Base-by-base conservation (phyloP, 257 asterid genomes). In the Jacaranda copaia region DNA sequence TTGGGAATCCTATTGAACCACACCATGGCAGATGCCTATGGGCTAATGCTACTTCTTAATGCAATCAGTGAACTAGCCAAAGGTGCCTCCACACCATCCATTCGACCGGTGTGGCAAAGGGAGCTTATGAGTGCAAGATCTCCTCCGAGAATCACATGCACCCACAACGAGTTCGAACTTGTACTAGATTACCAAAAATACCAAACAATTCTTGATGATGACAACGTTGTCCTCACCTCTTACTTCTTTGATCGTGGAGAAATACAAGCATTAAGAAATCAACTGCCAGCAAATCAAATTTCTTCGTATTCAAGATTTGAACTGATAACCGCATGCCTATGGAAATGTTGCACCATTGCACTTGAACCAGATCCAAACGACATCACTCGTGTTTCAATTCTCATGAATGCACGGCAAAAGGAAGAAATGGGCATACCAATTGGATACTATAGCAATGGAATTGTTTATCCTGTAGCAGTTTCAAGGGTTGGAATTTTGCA, bases 281-380 rank as follows among this genome's bases (percentile, higher is more conserved):
- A 60, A 5, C 25, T 60, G 2, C 20, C 16, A 12, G 42, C 52
- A 10, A 40, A 40, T 40, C 55, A 0, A 0, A 53, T 15, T 13
- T n/a, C 36, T 0, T n/a, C 35, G 6, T 8, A 11, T 4, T 35
- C 81, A 0, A 49, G 58, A 19, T 80, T 70, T 1, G 80, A 75
- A 5, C 51, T 80, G 1, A 46, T 80, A 55, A 3, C 18, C 0
- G 81, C 71, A 0, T 81, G 76, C 18, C 38, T 80, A 45, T 80
- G 81, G 77, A 75, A 55, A 68, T 75, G 73, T 16, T 77, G 77
- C 25, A 80, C 77, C 0, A 68, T 69, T 51, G 75, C 85, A 5
- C 83, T 82, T 0, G 4, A n/a, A 3, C 5, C 51, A 2, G 48
- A 36, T 19, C 80, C 70, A 0, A 36, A 45, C 5, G 77, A 77